A percentile compares a stretch with the other conserved stretches of the same genome.
These are phyloP conservation scores for Ceratobasidium sp. DNA, from an alignment of 1,284 basidiomycete genomes.

Conservation along the genomic window DNA sequence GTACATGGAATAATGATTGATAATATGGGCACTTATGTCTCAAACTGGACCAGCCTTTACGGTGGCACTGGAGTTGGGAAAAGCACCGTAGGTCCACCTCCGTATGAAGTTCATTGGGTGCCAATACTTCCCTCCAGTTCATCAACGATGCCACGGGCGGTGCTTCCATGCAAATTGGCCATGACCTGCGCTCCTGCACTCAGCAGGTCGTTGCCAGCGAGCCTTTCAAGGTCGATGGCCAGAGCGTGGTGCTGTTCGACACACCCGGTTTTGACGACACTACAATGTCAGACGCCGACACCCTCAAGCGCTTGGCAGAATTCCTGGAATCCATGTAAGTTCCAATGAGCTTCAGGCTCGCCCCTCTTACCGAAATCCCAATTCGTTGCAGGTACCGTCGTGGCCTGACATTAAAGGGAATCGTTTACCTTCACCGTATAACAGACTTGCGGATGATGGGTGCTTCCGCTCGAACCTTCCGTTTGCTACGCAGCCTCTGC, in stretches of 20 bases:
- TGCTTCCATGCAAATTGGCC: slow-evolving; percentile 21
- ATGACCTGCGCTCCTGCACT: slow-evolving; percentile 22
- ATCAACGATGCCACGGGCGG: slow-evolving; percentile 41
- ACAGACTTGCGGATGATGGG: slow-evolving; percentile 36
- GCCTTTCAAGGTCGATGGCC: slow-evolving; percentile 41
- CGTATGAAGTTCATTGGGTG: background rate
- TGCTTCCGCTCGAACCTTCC: slow-evolving; percentile 27
- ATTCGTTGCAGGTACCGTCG: background rate
- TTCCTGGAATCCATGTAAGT: slow-evolving; percentile 32
- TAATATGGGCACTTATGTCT: too few relatives aligned
- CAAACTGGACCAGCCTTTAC: slow-evolving; percentile 11
- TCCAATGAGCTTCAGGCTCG: background rate
- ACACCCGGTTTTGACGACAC: slow-evolving; percentile 41
- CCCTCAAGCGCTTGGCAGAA: slow-evolving; percentile 33
- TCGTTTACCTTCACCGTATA: slow-evolving; percentile 40
- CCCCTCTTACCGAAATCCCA: background rate
- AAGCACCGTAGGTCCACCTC: background rate
- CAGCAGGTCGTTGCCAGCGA: slow-evolving; percentile 12
- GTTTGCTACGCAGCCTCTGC: slow-evolving; percentile 37
- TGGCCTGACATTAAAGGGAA: slow-evolving; percentile 29
- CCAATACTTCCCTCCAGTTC: background rate
- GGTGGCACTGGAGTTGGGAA: slow-evolving; percentile 29
- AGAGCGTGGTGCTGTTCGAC: slow-evolving; percentile 41
- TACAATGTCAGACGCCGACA: slow-evolving; percentile 34
- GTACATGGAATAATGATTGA: too few relatives aligned